Evolutionary conservation across 2,329 filamentous ascomycete genomes (phyloP).

Genomic region (Clathrospora elynae): DNA sequence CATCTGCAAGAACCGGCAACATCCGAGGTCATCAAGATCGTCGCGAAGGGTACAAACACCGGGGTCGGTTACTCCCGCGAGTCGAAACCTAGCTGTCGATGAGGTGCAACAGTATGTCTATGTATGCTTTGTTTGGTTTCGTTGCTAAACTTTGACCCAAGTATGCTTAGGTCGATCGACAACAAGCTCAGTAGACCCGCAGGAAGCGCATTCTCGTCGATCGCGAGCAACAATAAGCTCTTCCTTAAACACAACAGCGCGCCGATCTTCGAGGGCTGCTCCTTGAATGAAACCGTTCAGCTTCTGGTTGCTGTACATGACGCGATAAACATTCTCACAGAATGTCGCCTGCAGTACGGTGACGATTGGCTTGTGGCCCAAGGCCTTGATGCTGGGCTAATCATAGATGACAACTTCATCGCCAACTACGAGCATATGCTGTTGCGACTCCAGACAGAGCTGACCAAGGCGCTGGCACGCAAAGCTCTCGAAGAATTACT

Average conservation of each 20-base stretch:
- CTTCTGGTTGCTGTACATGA: constrained; percentile 39
- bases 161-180: constrained; percentile 40
- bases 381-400: constrained; percentile 36
- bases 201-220: constrained; percentile 32
- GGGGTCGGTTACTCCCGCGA: constrained; percentile 30
- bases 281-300: constrained; percentile 36
- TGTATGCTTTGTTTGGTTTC: constrained; percentile 41
- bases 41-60: constrained; percentile 27
- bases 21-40: constrained; percentile 20
- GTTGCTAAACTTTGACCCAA: constrained; percentile 38
- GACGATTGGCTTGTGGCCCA: constrained; percentile 42
- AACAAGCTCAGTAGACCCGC: constrained; percentile 10
- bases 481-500: constrained; percentile 39
- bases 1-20: constrained; percentile 31
- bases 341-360: constrained; percentile 33
- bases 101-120: constrained; percentile 47
- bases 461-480: constrained; percentile 39
- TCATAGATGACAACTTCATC: constrained; percentile 45
- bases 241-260: constrained; percentile 45
- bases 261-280: constrained; percentile 36
- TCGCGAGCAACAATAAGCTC: constrained; percentile 39
- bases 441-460: constrained; percentile 44
- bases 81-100: constrained; percentile 40
- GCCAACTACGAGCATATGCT: constrained; percentile 54
- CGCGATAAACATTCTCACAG: constrained; percentile 38